These are phyloP conservation scores for Blastobotrys indianensis DNA, from an alignment of 1,139 yeast species.

Conservation along the genomic window DNA sequence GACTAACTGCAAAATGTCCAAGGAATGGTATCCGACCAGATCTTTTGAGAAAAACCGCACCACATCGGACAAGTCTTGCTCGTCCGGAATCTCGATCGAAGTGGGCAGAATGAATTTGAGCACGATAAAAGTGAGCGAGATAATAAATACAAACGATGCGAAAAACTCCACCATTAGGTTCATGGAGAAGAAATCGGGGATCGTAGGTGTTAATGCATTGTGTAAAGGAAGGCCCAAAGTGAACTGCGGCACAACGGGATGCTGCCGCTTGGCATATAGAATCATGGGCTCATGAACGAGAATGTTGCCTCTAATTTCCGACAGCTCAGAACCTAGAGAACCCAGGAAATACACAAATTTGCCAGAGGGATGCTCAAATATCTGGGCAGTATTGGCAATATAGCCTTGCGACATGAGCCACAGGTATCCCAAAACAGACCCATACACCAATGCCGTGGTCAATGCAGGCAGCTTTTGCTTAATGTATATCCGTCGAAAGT, in stretches of 20 bases:
- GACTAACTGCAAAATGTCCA: constrained; percentile 58
- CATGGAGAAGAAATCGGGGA: constrained; percentile 7
- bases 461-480: constrained; percentile 8
- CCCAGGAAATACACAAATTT: constrained; percentile 11
- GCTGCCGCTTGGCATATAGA: constrained; percentile 7
- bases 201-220: constrained; percentile 12
- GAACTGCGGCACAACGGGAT: constrained; percentile 2
- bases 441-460: constrained; percentile 7
- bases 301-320: constrained; percentile 4
- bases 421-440: constrained; percentile 5
- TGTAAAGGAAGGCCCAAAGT: constrained; percentile 11
- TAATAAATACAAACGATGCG: constrained; percentile 39
- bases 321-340: constrained; percentile 5
- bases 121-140: constrained; percentile 37
- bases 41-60: constrained; percentile 44
- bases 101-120: constrained; percentile 32
- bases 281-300: constrained; percentile 17
- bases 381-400: constrained; percentile 4
- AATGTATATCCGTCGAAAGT: constrained; percentile 10
- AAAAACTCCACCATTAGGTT: constrained; percentile 35
- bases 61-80: constrained; percentile 13
- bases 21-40: constrained; percentile 48
- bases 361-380: constrained; percentile 12
- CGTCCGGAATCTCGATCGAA: constrained; percentile 14
- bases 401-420: constrained; percentile 10